Conservation (phyloP, 331 rosid species). For the Arachis monticola region DNA sequence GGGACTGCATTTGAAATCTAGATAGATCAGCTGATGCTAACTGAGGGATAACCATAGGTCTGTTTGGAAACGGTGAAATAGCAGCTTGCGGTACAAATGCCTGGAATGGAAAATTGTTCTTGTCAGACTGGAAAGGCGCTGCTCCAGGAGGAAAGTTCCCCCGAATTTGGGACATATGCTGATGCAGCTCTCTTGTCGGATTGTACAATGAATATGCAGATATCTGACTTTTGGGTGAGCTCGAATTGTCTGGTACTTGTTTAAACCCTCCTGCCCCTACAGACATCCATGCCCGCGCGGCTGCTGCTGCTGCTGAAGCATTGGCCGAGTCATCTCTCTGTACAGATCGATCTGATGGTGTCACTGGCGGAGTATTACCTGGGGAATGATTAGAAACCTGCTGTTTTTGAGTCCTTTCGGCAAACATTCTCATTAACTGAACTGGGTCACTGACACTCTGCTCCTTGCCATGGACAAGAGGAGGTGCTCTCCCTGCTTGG, state of each 20-base stretch:
- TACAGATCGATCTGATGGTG: constrained; percentile 58
- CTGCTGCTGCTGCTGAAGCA: constrained; percentile 89
- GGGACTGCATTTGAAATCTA: constrained; percentile 76
- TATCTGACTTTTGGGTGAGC: constrained; percentile 65
- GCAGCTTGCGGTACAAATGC: constrained; percentile 63
- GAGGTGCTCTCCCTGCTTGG: constrained; percentile 59
- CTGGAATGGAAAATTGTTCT: constrained; percentile 66
- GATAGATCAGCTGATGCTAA: constrained; percentile 68
- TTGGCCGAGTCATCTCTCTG: constrained; percentile 68
- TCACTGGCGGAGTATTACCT: constrained; percentile 53
- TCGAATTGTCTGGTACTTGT: constrained; percentile 67
- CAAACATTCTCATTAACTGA: constrained; percentile 74
- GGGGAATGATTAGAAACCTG: constrained; percentile 64
- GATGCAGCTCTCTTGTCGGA: constrained; percentile 69
- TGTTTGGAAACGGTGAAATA: constrained; percentile 63
- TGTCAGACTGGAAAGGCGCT: constrained; percentile 66
- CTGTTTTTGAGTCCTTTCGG: constrained; percentile 73
- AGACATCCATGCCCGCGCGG: constrained; percentile 99
- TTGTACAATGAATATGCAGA: constrained; percentile 80
- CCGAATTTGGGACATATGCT: constrained; percentile 57
- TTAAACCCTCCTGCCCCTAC: constrained; percentile 90
- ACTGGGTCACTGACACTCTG: constrained; percentile 74
- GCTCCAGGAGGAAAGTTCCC: constrained; percentile 72
- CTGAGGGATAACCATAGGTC: constrained; percentile 73
- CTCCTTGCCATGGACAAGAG: constrained; percentile 66